Conservation (phyloP, 768 basidiomycete species). For the Podaxis carcinomalis region DNA sequence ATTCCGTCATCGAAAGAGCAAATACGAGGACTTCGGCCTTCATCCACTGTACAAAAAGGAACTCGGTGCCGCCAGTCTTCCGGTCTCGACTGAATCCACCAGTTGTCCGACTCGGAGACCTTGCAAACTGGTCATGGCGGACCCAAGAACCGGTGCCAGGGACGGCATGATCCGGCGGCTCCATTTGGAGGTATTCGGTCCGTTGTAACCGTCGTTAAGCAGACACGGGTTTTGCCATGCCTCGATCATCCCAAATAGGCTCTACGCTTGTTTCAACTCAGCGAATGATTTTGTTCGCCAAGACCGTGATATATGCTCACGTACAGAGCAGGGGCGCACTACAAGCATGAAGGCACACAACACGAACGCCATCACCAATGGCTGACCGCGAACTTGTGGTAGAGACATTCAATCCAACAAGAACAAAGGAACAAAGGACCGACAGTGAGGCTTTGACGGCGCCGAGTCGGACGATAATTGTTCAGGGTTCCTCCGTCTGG, state of each 20-base stretch:
- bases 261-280: not conserved
- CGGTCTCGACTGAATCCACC: not conserved
- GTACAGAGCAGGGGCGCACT: not conserved
- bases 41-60: not conserved
- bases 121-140: not conserved
- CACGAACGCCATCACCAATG: not conserved
- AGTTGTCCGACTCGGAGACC: constrained; percentile 5
- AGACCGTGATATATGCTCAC: not conserved
- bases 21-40: not conserved
- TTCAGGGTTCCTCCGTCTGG: not conserved
- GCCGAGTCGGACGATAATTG: not conserved
- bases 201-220: not conserved
- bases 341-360: not conserved
- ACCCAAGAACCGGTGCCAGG: not conserved
- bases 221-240: not conserved
- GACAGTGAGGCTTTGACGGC: not conserved
- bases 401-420: not conserved
- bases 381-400: not conserved
- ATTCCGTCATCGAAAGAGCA: not conserved
- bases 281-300: not conserved
- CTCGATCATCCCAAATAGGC: not conserved
- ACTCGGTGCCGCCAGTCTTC: not conserved
- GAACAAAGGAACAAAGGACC: not conserved
- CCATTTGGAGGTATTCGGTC: not conserved
- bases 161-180: constrained; percentile 8